Base-by-base conservation (phyloP, 306 rosid species). In the Nissolia schottii region DNA sequence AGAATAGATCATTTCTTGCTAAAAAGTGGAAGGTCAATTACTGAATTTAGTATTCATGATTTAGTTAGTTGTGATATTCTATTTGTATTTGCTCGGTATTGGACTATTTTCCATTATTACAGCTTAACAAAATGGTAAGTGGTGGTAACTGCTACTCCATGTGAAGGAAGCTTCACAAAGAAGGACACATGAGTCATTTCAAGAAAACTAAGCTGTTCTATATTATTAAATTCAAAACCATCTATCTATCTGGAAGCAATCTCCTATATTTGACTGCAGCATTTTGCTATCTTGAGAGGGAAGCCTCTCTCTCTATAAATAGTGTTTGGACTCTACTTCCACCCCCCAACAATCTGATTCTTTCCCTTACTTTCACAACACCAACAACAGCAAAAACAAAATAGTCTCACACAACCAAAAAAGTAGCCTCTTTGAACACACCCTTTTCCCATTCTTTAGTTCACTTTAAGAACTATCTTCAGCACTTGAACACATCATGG, bases 271-370 rank as follows among this genome's bases (percentile, higher is more conserved):
- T 80, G 81, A 83, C 86, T 50, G 76, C 14, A 78, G 53, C 67
- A 76, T 77, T 50, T 71, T 50, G 41, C 79, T 48, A 57, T 7
- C 79, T 68, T 48, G 56, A 70, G 73, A 72, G 53, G 63, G 76
- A 78, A 75, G 49, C 48, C 69, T 74, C 81, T 46, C 77, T 63
- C 23, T 84, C 98, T 89, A 91, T 91, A 94, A 84, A 91, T 89
- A 75, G 20, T 48, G n/a, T n/a, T n/a, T n/a, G 9, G 55, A 6
- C 49, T 70, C 14, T 59, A 13, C 75, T 38, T 40, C 50, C 48
- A 56, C 76, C 56, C 70, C 66, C 69, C 0, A n/a, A n/a, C n/a
- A n/a, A 70, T 68, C 78, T 64, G 40, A 75, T 77, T 79, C 84
- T 66, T 63, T 70, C 61, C 79, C 68, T 71, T 71, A 56, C 78